A percentile compares a stretch with the other conserved stretches of the same genome.
Evolutionary conservation across 2,329 filamentous ascomycete genomes (phyloP).

Genomic region (Fusarium incarnatum): DNA sequence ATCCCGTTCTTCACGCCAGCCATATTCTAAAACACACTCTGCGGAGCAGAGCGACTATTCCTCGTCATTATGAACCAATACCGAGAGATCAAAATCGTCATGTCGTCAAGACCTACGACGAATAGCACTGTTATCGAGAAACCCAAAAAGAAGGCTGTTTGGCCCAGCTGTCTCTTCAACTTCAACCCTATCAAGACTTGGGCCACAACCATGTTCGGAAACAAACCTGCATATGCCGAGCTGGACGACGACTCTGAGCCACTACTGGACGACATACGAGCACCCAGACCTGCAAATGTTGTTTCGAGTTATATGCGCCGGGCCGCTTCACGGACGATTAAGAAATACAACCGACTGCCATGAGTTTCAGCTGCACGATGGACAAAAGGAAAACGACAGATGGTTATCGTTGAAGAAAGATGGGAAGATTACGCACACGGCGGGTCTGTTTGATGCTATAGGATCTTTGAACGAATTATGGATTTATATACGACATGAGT

Average conservation of each 20-base stretch:
- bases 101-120: slow-evolving; percentile 15
- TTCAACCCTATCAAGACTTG: slow-evolving; percentile 31
- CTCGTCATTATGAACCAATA: slow-evolving; percentile 22
- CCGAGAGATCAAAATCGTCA: slow-evolving; percentile 34
- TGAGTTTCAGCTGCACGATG: neutral
- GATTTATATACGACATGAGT: neutral
- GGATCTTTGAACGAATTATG: neutral
- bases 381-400: neutral
- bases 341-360: slow-evolving; percentile 49
- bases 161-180: slow-evolving; percentile 25
- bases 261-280: slow-evolving; percentile 29
- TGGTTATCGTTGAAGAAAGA: neutral
- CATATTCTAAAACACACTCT: neutral
- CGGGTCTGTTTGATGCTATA: neutral
- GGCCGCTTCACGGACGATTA: slow-evolving; percentile 56
- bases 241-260: slow-evolving; percentile 42
- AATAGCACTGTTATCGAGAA: neutral
- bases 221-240: neutral
- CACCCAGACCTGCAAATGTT: slow-evolving; percentile 55
- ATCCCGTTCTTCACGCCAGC: too few relatives aligned
- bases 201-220: slow-evolving; percentile 5
- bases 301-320: slow-evolving; percentile 57
- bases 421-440: neutral
- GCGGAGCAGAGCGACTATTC: slow-evolving; percentile 13
- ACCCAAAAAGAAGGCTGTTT: slow-evolving; percentile 3